phyloP scores from a whole-genome alignment of 805 yeast genomes.

The Cyberlindnera petersonii region DNA sequence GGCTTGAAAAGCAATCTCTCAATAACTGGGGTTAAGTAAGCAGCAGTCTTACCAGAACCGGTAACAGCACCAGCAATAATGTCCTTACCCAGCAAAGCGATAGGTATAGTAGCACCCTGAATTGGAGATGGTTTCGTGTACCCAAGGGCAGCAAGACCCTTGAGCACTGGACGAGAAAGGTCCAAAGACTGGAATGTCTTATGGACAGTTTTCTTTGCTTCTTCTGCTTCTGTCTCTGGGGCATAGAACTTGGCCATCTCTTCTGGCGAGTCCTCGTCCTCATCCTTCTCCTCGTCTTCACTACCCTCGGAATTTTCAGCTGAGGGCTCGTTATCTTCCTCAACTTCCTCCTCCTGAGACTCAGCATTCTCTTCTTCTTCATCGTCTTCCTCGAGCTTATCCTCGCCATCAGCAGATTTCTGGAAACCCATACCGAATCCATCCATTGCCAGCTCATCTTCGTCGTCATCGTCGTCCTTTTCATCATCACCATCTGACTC shows the following conservation, averaged over 20 bases:
- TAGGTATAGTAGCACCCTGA: conserved; percentile 90
- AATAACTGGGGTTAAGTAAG: conserved; percentile 91
- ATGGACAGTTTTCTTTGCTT: conserved; percentile 50
- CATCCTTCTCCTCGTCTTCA: conserved; percentile 32
- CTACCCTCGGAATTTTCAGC: conserved; percentile 25
- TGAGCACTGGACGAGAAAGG: conserved; percentile 85
- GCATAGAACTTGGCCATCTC: conserved; percentile 80
- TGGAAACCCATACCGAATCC: conserved; percentile 39
- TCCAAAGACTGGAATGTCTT: conserved; percentile 70
- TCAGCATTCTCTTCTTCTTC: conserved; percentile 30
- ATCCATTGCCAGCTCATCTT: conserved; percentile 43
- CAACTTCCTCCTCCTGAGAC: conserved; percentile 20
- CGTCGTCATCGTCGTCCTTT: conserved; percentile 34
- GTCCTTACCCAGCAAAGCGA: conserved; percentile 90
- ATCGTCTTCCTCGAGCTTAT: conserved; percentile 34
- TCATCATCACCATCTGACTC: conserved; percentile 34
- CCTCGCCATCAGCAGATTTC: conserved; percentile 27
- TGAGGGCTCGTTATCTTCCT: conserved; percentile 30
- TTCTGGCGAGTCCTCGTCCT: conserved; percentile 67
- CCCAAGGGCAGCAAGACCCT: conserved; percentile 76
- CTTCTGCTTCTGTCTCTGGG: conserved; percentile 47
- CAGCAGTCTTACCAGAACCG: conserved; percentile 99
- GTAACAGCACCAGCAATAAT: conserved; percentile 99
- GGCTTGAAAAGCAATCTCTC: conserved; percentile 92
- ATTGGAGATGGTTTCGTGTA: conserved; percentile 90